These are phyloP conservation scores for Croton laevigatus DNA, from an alignment of 441 rosid species.

Conservation along the genomic window DNA sequence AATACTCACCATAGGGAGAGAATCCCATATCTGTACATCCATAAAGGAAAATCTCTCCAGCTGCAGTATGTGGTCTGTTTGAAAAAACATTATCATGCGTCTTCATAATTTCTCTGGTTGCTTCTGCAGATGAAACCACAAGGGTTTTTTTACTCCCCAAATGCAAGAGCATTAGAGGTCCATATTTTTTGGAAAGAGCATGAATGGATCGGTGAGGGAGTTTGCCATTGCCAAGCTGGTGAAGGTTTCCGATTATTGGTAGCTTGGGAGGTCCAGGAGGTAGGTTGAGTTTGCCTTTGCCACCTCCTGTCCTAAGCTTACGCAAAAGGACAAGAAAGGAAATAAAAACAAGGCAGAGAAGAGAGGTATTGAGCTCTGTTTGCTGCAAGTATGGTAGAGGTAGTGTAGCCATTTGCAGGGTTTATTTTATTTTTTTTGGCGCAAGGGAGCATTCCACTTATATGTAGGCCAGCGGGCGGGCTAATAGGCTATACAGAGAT, in stretches of 20 bases:
- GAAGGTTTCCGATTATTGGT: constrained; percentile 45
- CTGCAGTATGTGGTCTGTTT: constrained; percentile 27
- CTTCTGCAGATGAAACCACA: constrained; percentile 33
- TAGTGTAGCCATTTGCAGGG: neutral
- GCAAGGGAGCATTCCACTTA: neutral
- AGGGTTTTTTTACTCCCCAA: constrained; percentile 36
- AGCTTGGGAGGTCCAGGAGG: constrained; percentile 44
- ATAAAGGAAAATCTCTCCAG: constrained; percentile 29
- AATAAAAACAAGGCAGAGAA: neutral
- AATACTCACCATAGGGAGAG: constrained; percentile 39
- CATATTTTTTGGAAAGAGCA: constrained; percentile 31
- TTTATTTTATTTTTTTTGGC: neutral
- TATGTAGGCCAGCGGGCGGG: too few species aligned
- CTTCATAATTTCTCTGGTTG: constrained; percentile 33
- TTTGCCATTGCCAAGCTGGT: constrained; percentile 37
- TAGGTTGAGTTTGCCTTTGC: constrained; percentile 21
- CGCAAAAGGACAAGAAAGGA: neutral
- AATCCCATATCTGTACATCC: constrained; percentile 33
- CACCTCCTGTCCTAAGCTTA: constrained; percentile 6
- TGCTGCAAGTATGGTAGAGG: neutral
- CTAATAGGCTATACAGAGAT: too few species aligned
- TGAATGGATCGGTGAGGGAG: constrained; percentile 39
- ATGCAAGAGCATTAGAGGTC: constrained; percentile 38
- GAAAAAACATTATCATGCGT: constrained; percentile 33
- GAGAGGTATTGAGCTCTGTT: constrained; percentile 1